Evolutionary conservation across 106 monocot species (phyloP).

Genomic region (Allium fistulosum): DNA sequence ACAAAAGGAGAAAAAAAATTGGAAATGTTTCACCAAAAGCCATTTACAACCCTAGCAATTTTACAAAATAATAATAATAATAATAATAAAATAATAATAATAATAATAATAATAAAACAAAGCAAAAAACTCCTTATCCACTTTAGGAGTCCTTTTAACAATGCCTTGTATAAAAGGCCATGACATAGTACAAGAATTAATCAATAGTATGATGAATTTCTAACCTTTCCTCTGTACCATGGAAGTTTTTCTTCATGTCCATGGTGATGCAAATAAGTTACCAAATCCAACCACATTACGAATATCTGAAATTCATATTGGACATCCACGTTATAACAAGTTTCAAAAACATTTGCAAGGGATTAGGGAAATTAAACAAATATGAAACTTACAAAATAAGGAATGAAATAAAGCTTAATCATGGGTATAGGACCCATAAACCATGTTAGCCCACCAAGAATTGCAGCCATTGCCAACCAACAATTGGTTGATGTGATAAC

Average conservation of each 20-base stretch:
- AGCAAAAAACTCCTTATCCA: no score
- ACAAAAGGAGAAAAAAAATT: no score
- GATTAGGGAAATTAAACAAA: background rate
- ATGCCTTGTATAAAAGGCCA: background rate
- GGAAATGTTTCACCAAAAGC: no score
- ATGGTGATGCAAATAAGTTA: slow-evolving; percentile 95
- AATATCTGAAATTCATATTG: slow-evolving; percentile 43
- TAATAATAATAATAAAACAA: no score
- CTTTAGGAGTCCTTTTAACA: background rate
- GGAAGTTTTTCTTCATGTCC: slow-evolving; percentile 85
- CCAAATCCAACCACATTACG: slow-evolving; percentile 82
- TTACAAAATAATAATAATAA: no score
- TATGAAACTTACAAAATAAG: slow-evolving; percentile 38
- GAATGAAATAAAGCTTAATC: slow-evolving; percentile 59
- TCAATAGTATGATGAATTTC: background rate
- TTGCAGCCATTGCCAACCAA: slow-evolving; percentile 41
- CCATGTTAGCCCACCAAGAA: slow-evolving; percentile 41
- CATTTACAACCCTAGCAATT: no score
- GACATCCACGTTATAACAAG: background rate
- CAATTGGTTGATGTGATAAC: slow-evolving; percentile 59
- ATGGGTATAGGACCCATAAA: slow-evolving; percentile 35
- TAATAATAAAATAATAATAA: no score
- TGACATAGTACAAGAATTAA: background rate
- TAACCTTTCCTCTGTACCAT: slow-evolving; percentile 91
- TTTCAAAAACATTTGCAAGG: background rate